A percentile compares a stretch with the other conserved stretches of the same genome.
phyloP scores from a whole-genome alignment of 208 protist species.

The Leishmania aethiopica region DNA sequence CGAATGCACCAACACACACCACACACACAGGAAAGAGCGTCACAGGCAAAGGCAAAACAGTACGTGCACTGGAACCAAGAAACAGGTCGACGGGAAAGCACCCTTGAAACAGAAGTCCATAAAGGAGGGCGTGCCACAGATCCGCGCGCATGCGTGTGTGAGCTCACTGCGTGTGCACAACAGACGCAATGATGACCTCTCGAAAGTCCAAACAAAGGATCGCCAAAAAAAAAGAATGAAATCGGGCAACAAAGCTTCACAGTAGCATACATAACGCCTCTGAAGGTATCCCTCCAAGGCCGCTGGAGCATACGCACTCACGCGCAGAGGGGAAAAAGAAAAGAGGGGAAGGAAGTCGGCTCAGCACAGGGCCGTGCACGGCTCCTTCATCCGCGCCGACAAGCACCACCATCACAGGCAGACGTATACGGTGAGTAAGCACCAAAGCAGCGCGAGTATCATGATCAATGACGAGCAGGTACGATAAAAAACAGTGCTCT shows the following conservation, averaged over 20 bases:
- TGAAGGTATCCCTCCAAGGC: neutral
- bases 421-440: neutral
- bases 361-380: neutral
- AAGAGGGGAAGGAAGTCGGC: neutral
- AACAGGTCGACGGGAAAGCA: neutral
- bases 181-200: neutral
- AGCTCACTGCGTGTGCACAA: neutral
- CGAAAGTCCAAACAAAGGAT: neutral
- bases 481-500: neutral
- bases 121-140: neutral
- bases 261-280: neutral
- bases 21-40: neutral
- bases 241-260: neutral
- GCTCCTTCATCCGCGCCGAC: neutral
- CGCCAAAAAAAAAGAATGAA: neutral
- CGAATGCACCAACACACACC: neutral
- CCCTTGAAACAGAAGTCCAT: neutral
- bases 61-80: neutral
- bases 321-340: neutral
- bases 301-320: slow-evolving; percentile 1
- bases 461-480: neutral
- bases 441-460: neutral
- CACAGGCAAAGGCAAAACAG: neutral
- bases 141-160: neutral
- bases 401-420: neutral